Base-by-base conservation (phyloP, 2,329 filamentous ascomycete genomes). In the Beauveria scarabaeidicola region DNA sequence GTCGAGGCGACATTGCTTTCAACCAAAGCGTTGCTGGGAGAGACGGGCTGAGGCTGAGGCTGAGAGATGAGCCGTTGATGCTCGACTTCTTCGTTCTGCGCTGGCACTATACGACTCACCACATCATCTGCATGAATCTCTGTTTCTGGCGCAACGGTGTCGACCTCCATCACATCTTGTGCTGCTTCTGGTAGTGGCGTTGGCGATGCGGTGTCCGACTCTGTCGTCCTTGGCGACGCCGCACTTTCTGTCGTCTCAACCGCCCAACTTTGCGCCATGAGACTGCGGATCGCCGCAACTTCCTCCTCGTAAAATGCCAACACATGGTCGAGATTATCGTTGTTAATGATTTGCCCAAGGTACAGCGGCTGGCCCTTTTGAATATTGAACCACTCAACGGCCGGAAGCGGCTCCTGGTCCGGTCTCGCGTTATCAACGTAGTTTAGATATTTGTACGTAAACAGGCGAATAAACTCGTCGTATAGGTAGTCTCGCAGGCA, bases 401-500 rank as follows among this genome's bases (percentile, higher is more conserved):
- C 74, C 3, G 73, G 68, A 9, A 76, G 69, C 0, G 71, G 63
- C 23, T 70, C 65, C 23, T 66, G 65, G 2, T 62, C 63, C 3
- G 62, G 61, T 6, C 67, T 65, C 1, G 67, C 59, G 3, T 65
- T 64, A 2, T 65, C 58, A 25, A 77, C 71, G 58, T 82, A 81
- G 0, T 65, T 62, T 7, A 74, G 62, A 62, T 75, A 84, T 1
- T 74, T 72, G 1, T 66, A 66, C 1, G 74, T 70, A 54, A 77
- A 82, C 2, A 69, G 66, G 8, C 75, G 69, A 32, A 84, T 75
- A 56, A 82, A 80, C 58, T 83, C 81, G 63, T 84, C 81, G 61
- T 76, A 83, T 0, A 81, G 65, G 57, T 70, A 79, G 25, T 74
- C 72, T 13, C 73, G 70, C 19, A 81, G 65, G 5, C 64, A 55